Evolutionary conservation across 106 monocot species (phyloP).

Genomic region (Platanthera zijinensis): DNA sequence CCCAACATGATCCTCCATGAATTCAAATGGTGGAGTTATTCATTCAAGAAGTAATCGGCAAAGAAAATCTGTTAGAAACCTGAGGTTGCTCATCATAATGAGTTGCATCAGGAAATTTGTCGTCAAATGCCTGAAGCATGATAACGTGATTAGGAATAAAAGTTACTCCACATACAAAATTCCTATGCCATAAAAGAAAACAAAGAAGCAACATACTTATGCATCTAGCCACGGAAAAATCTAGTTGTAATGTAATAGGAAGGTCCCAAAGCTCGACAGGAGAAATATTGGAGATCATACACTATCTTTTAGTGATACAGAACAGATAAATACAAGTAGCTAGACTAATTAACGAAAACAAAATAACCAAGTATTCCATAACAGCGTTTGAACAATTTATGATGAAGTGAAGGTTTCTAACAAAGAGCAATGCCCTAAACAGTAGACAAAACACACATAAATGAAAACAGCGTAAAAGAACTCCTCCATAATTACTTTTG

Average conservation of each 20-base stretch:
- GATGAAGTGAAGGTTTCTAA: neutral
- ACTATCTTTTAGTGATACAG: neutral
- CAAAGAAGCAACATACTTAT: neutral
- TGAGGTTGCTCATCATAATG: constrained; percentile 64
- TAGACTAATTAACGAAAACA: neutral
- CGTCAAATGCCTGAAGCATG: constrained; percentile 41
- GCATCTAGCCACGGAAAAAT: neutral
- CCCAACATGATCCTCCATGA: no score
- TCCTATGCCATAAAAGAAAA: neutral
- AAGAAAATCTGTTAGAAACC: constrained; percentile 24
- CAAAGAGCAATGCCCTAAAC: neutral
- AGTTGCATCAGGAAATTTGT: constrained; percentile 57
- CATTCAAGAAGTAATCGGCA: neutral
- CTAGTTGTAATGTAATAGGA: neutral
- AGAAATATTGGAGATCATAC: neutral
- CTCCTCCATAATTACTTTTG: neutral
- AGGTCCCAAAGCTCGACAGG: neutral
- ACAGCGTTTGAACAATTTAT: neutral
- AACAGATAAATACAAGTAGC: neutral
- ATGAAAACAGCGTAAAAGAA: neutral
- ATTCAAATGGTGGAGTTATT: no score
- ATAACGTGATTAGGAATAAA: constrained; percentile 1
- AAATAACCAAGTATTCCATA: neutral
- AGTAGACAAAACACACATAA: neutral
- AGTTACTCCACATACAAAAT: neutral